Base-by-base conservation (phyloP, 352 stramenopile species). In the Phytophthora fragariae region DNA sequence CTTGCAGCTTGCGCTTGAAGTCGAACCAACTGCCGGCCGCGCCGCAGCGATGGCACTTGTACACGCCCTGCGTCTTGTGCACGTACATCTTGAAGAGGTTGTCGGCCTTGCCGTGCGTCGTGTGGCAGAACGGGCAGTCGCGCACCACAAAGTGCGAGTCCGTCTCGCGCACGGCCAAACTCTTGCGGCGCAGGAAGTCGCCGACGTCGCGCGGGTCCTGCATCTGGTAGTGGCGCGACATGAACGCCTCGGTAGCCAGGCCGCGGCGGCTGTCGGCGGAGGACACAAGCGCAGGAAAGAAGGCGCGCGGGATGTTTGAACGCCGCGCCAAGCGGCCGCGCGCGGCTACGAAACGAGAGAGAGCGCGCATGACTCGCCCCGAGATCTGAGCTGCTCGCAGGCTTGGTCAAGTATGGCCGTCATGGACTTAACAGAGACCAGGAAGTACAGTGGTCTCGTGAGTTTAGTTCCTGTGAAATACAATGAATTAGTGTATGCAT, bases 11-110 rank as follows among this genome's bases (percentile, higher is more conserved):
- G 72, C 80, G 84, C 70, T 96, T 96, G 47, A 97, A 97, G 60
- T 97, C 86, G 67, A 97, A 96, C 92, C 92, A 97, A 59, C 86
- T 96, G 35, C 92, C 92, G 7, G 85, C 75, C 1, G 84, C 73
- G 49, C 92, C 91, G 73, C 92, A 98, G 60, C 92, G 92, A 81
- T 97, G 92, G 71, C 92, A 97, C 68, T 96, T 94, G 81, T 95
- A 97, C 62, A 96, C 84, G 54, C 92, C 92, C 50, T 92, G 89
- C 27, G 79, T 76, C 79, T 92, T 95, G 74, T 95, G 84, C 62
- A 98, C 88, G 75, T 98, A 97, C 63, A 98, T 80, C 77, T 98
- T 98, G 69, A 96, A 98, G 7, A 98, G 76, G 69, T 98, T 98
- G 78, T 95, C 87, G 10, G 73, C 47, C 62, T 92, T 92, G 68